Base-by-base conservation (phyloP, 1,284 basidiomycete genomes). In the Ganoderma multipileum region DNA sequence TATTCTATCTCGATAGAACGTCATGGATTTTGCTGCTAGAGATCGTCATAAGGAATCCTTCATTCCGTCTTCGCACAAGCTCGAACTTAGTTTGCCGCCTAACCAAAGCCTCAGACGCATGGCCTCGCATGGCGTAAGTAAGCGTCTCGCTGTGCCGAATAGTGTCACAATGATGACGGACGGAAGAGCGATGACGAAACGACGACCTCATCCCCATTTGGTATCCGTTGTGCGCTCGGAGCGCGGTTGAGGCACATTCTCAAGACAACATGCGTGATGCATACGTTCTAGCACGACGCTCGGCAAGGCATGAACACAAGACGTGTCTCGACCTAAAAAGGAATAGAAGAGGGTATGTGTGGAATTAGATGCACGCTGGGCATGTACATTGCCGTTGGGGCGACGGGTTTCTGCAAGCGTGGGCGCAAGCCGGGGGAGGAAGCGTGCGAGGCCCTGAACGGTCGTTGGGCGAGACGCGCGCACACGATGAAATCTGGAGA, bases 401-500 rank as follows among this genome's bases (percentile, higher is more conserved):
- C 54, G 54, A 33, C 54, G 23, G 47, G 47, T 14, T n/a, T 14
- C 11, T 52, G 47, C 7, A 23, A 28, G 47, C 47, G 47, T 52
- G 47, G 47, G n/a, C n/a, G 47, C 11, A 14, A 14, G 47, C 4
- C 11, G 47, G 47, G 23, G 1, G n/a, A 47, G 44, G 44, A 23
- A 23, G 44, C 44, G 44, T 47, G 47, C n/a, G 47, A 50, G 47
- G 26, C 47, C n/a, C n/a, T 50, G 47, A 23, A 12, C 47, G 12
- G 23, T 26, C 4, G 47, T 14, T 16, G 44, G 50, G n/a, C 30
- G 30, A 63, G 44, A 52, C 14, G 33, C n/a, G 58, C 67, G 52
- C 65, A 61, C 55, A 58, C 70, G 70, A 73, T 69, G 68, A 61
- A 68, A 76, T 76, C 75, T 75, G 47, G 3, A 66, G 72, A 72